phyloP scores from a whole-genome alignment of 75 land plant genomes.

The Pinus tabuliformis region DNA sequence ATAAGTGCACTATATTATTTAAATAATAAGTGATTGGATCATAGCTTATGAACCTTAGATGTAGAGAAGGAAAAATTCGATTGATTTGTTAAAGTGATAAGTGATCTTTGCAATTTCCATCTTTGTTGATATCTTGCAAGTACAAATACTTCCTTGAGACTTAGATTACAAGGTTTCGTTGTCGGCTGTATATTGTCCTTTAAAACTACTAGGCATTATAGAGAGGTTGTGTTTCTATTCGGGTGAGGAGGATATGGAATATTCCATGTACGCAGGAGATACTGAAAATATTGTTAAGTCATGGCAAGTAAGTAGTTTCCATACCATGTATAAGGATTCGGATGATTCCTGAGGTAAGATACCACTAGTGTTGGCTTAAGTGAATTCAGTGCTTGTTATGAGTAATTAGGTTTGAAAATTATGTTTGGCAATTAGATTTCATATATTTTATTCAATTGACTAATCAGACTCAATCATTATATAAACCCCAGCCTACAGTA shows the following conservation, averaged over 20 bases:
- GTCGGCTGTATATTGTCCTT: too few relatives aligned
- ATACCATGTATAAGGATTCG: neutral
- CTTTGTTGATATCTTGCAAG: too few relatives aligned
- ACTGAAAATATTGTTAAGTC: constrained; percentile 95
- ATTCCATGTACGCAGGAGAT: constrained; percentile 65
- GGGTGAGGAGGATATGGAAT: constrained; percentile 96
- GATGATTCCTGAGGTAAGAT: too few relatives aligned
- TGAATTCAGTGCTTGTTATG: neutral
- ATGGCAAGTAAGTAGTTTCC: constrained; percentile 70
- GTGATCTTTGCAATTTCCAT: too few relatives aligned
- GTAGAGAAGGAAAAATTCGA: too few relatives aligned
- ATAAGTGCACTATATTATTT: too few relatives aligned
- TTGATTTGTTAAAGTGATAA: too few relatives aligned
- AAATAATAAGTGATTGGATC: too few relatives aligned
- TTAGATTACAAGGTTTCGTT: too few relatives aligned
- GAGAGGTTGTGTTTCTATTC: constrained; percentile 80
- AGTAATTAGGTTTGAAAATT: neutral
- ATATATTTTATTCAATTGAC: neutral
- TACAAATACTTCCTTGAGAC: too few relatives aligned
- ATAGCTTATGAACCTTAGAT: too few relatives aligned
- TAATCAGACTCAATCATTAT: neutral
- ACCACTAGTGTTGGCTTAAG: neutral
- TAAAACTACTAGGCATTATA: constrained; percentile 3
- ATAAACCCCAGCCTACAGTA: neutral
- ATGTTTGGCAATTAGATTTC: neutral